Evolutionary conservation across 495 filamentous ascomycete species (phyloP), one percentile per base, ranked within the genome.

Genomic region (Penicillium cosmopolitanum): DNA sequence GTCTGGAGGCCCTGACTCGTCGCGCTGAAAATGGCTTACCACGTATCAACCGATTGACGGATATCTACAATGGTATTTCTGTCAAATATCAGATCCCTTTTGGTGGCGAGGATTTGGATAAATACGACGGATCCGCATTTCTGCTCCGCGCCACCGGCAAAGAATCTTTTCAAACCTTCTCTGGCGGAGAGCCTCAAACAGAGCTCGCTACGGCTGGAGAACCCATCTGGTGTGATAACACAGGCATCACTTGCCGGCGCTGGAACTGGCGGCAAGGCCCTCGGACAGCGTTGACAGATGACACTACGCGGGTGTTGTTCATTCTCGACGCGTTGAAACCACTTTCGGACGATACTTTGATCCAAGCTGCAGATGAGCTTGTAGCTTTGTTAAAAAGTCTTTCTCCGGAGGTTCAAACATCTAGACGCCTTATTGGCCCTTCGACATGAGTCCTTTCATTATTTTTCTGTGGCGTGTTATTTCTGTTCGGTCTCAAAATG

Each of bases 21-120:
- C 72, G 70, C 3, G 70, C 60, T 38, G 66, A 71, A 42, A 48
- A 21, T 33, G 72, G 72, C 9, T 38, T 74, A 9, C 72, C 70
- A 2, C 63, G 70, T 0, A 61, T 74, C 31, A 74, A 74, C 43
- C 68, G 70, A 16, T 56, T 74, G 50, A 74, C 72, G 11, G 70
- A 73, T 51, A 73, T 74, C 56, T 73, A 73, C 61, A 74, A 73
- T 50, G 68, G 70, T 18, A 70, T 74, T 33, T 73, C 69, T 6
- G 60, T 74, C 58, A 74, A 73, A 57, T 61, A 74, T 60, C 68
- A 73, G 51, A 66, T 74, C 31, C 72, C 70, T 8, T 51, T 74
- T 0, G 68, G 70, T 13, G 70, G 70, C 34, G 72, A 74, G 48
- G 70, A 74, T 46, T 48, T 74, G 8, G 70, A 73, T 47, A 73